Evolutionary conservation across 305 asterid species (phyloP), one percentile per base, ranked within the genome.

Genomic region (Fraxinus sp.): DNA sequence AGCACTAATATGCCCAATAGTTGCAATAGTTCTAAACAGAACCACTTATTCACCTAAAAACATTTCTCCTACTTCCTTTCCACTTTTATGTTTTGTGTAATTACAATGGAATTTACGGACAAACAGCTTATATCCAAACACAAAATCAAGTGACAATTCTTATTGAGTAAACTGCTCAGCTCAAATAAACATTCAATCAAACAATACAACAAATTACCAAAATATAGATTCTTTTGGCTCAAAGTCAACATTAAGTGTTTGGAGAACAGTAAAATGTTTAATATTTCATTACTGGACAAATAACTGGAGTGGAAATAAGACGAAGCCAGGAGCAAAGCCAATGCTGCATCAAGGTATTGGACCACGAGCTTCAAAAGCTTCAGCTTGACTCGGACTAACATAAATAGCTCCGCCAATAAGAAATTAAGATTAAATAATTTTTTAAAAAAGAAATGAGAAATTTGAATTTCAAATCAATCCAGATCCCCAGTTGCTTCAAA

Each of bases 281-380:
- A 82, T 77, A 7, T 68, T 20, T 57, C 52, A 24, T 46, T 57
- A 24, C 9, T 11, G 5, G 11, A 20, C 22, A 70, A 11, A 70
- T 64, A 77, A 64, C 70, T 62, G 32, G 82, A 77, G 39, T 10
- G 74, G 46, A 77, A 64, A 43, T 43, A 32, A 66, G 81, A 72
- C 9, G 73, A 57, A 24, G 66, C 22, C 14, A 66, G 20, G 22
- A 41, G 46, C n/a, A 78, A 66, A 77, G 28, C 3, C 57, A 57
- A 55, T 55, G 64, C 24, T n/a, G 64, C 64, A 55, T 55, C 26
- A 55, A 55, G 26, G 74, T 41, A 46, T n/a, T 77, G 55, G 82
- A 83, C 74, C 87, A n/a, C 57, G 64, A 52, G 80, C 82, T 70
- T 52, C 82, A 41, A 57, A 16, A 82, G 41, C 70, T 81, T 78